Conservation (phyloP, 495 filamentous ascomycete genomes). For the Penicillium canariense region DNA sequence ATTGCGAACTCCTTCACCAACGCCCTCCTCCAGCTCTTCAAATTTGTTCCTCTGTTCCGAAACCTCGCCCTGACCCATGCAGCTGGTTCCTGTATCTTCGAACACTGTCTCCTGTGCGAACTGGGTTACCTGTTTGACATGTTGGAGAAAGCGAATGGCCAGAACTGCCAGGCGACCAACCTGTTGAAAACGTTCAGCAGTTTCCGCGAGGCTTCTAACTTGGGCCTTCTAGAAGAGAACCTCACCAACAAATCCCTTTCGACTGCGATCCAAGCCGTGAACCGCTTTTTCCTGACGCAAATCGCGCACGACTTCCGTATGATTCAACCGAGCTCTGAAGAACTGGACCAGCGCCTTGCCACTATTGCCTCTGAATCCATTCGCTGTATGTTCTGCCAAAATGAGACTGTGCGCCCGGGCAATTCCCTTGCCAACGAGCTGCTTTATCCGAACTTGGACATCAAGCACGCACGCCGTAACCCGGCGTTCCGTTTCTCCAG, state of each 20-base stretch:
- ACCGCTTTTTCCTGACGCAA: slow-evolving; percentile 72
- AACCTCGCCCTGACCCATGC: slow-evolving; percentile 91
- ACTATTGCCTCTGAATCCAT: slow-evolving; percentile 60
- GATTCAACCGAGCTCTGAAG: slow-evolving; percentile 53
- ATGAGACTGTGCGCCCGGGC: slow-evolving; percentile 68
- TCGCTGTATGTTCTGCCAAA: slow-evolving; percentile 77
- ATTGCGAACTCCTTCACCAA: slow-evolving; percentile 97
- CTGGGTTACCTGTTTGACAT: slow-evolving; percentile 96
- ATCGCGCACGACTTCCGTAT: slow-evolving; percentile 67
- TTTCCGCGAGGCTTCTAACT: slow-evolving; percentile 65
- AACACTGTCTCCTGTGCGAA: slow-evolving; percentile 88
- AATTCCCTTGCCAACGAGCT: slow-evolving; percentile 77
- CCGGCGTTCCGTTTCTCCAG: slow-evolving; percentile 70
- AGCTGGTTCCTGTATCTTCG: slow-evolving; percentile 74
- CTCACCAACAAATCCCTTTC: slow-evolving; percentile 64
- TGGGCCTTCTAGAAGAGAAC: slow-evolving; percentile 82
- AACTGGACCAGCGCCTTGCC: slow-evolving; percentile 57
- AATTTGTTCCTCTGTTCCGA: slow-evolving; percentile 82
- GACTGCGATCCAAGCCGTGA: slow-evolving; percentile 71
- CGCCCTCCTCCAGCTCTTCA: slow-evolving; percentile 83
- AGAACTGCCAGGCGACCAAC: slow-evolving; percentile 97
- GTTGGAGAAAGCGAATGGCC: slow-evolving; percentile 90
- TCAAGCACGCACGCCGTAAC: slow-evolving; percentile 49
- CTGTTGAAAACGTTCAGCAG: slow-evolving; percentile 84
- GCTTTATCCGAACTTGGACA: slow-evolving; percentile 64